phyloP scores from a whole-genome alignment of 352 stramenopile genomes.

The Thalassiosira hispida region DNA sequence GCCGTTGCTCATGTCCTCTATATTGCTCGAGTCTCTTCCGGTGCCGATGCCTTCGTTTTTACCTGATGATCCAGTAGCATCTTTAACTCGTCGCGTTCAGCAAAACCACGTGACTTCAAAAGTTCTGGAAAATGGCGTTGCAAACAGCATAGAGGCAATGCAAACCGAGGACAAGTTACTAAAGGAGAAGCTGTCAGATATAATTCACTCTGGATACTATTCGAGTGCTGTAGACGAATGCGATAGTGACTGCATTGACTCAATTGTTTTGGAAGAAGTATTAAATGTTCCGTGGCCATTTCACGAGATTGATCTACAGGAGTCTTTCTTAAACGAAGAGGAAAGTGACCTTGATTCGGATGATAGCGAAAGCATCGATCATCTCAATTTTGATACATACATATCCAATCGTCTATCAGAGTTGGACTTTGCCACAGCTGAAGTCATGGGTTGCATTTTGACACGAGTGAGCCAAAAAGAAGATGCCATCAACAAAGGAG shows the following conservation, averaged over 20 bases:
- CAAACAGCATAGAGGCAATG: background rate
- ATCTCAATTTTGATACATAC: slow-evolving; percentile 62
- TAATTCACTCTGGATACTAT: slow-evolving; percentile 54
- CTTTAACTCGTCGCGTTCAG: slow-evolving; percentile 55
- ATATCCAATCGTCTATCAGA: slow-evolving; percentile 57
- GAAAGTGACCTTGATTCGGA: slow-evolving; percentile 31
- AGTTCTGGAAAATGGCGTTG: background rate
- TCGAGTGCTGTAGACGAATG: slow-evolving; percentile 17
- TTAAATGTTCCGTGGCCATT: slow-evolving; percentile 60
- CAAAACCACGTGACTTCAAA: slow-evolving; percentile 27
- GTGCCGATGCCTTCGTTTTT: slow-evolving; percentile 38
- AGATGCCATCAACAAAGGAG: slow-evolving; percentile 36
- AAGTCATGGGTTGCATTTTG: slow-evolving; percentile 50
- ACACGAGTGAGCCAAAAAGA: slow-evolving; percentile 43
- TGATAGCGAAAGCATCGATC: slow-evolving; percentile 20
- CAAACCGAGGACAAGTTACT: slow-evolving; percentile 41
- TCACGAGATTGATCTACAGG: slow-evolving; percentile 47
- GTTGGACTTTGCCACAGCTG: slow-evolving; percentile 40
- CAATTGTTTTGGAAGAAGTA: slow-evolving; percentile 60
- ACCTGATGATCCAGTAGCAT: slow-evolving; percentile 30
- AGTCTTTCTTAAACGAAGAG: slow-evolving; percentile 48
- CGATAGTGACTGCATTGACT: slow-evolving; percentile 42
- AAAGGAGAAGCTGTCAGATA: slow-evolving; percentile 38
- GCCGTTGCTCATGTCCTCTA: slow-evolving; percentile 52
- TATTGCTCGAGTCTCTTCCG: slow-evolving; percentile 51